A percentile compares a stretch with the other conserved stretches of the same genome.
Evolutionary conservation across 2,329 filamentous ascomycete genomes (phyloP).

Genomic region (Monilinia aucupariae): DNA sequence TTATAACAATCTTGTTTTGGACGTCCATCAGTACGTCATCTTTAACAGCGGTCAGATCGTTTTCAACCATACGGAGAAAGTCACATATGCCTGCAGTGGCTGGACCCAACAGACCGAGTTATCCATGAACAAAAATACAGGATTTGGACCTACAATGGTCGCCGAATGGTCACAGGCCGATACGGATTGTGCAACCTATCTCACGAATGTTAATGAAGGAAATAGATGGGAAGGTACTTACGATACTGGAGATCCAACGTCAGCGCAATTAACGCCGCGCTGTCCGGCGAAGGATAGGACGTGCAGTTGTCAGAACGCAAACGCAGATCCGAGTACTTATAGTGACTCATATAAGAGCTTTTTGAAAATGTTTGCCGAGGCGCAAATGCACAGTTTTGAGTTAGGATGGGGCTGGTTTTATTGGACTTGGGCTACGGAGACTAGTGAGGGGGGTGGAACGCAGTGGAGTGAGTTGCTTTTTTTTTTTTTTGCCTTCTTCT

Average conservation of each 20-base stretch:
- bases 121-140: conserved; percentile 66
- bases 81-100: conserved; percentile 78
- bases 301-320: conserved; percentile 73
- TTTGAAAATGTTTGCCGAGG: conserved; percentile 83
- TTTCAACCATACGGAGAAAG: conserved; percentile 74
- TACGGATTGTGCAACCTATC: conserved; percentile 80
- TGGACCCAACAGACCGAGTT: conserved; percentile 76
- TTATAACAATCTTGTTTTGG: conserved; percentile 72
- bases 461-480: conserved; percentile 65
- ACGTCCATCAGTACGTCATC: conserved; percentile 97
- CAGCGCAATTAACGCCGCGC: conserved; percentile 57
- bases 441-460: conserved; percentile 43
- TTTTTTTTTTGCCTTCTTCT: neutral
- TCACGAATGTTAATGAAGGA: conserved; percentile 86
- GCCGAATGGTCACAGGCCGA: conserved; percentile 98
- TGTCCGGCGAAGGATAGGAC: conserved; percentile 64
- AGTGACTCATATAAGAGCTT: conserved; percentile 74
- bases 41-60: conserved; percentile 88
- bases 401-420: conserved; percentile 97
- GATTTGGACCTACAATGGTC: conserved; percentile 89
- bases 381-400: conserved; percentile 93
- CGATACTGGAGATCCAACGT: conserved; percentile 54
- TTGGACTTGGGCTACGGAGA: conserved; percentile 96
- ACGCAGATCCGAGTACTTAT: conserved; percentile 65
- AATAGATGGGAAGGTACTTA: conserved; percentile 90